Conservation (phyloP, 108 stramenopile species). For the Cafeteria roenbergensis region DNA sequence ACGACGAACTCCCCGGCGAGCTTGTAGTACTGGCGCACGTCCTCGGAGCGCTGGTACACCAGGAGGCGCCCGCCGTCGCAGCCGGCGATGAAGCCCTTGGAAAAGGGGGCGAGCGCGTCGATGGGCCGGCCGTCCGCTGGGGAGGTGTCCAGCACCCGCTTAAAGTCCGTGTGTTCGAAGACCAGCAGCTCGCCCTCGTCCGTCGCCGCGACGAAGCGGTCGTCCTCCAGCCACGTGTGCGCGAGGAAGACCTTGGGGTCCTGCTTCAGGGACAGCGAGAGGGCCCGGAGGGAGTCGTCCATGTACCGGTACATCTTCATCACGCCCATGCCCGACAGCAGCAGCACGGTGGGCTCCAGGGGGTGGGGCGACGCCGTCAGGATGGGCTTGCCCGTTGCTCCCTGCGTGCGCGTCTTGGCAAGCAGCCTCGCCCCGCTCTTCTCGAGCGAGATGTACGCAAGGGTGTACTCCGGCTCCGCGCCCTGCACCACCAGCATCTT, state of each 20-base stretch:
- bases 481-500: constrained; percentile 37
- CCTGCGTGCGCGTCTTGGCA: constrained; percentile 20
- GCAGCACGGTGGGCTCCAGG: constrained; percentile 31
- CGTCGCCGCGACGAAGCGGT: constrained; percentile 36
- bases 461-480: constrained; percentile 40
- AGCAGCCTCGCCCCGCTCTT: constrained; percentile 35
- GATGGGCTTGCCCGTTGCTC: constrained; percentile 17
- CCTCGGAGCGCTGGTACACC: constrained; percentile 33
- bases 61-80: constrained; percentile 34
- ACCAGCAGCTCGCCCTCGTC: constrained; percentile 37
- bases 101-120: constrained; percentile 24
- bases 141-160: constrained; percentile 22
- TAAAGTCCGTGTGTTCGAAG: constrained; percentile 41
- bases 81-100: constrained; percentile 44
- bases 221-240: constrained; percentile 43
- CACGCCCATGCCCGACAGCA: constrained; percentile 37
- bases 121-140: constrained; percentile 22
- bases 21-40: constrained; percentile 22
- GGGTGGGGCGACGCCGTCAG: constrained; percentile 37
- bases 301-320: constrained; percentile 33
- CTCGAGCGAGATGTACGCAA: constrained; percentile 38
- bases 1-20: constrained; percentile 7
- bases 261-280: constrained; percentile 9
- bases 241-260: constrained; percentile 33
- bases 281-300: constrained; percentile 9